Evolutionary conservation across 2,329 filamentous ascomycete species (phyloP).

Genomic region (Hypomyces rosellus): DNA sequence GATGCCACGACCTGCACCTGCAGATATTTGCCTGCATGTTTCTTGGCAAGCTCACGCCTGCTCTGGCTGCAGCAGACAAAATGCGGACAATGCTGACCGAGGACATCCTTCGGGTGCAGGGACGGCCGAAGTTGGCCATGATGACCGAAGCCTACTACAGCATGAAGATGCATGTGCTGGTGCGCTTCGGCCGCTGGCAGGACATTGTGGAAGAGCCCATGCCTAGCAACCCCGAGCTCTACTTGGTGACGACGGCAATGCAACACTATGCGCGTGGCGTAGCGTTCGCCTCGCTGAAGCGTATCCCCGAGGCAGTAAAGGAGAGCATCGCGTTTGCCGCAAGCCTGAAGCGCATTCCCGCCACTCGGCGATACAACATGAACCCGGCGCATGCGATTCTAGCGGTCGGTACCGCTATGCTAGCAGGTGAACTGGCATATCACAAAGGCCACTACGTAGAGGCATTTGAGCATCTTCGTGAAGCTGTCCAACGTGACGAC

Average conservation of each 20-base stretch:
- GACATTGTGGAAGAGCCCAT: constrained; percentile 52
- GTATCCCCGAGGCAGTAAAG: constrained; percentile 53
- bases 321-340: background rate
- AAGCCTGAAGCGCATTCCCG: background rate
- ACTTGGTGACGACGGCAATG: constrained; percentile 61
- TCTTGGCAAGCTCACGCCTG: too few relatives aligned
- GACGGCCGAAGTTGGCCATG: too few relatives aligned
- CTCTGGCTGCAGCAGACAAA: too few relatives aligned
- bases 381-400: constrained; percentile 41
- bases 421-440: constrained; percentile 67
- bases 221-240: constrained; percentile 51
- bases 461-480: constrained; percentile 52
- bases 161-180: constrained; percentile 48
- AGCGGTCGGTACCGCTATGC: constrained; percentile 54
- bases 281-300: constrained; percentile 51
- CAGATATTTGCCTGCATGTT: too few relatives aligned
- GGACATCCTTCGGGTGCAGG: too few relatives aligned
- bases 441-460: constrained; percentile 49
- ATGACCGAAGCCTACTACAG: background rate
- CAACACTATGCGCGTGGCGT: constrained; percentile 62
- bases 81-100: too few relatives aligned
- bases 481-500: constrained; percentile 52
- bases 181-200: constrained; percentile 66
- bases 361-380: background rate
- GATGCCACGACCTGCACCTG: too few relatives aligned